A percentile compares a stretch with the other conserved stretches of the same genome.
phyloP scores from a whole-genome alignment of 495 filamentous ascomycete genomes.

The Xylaria telfairii region DNA sequence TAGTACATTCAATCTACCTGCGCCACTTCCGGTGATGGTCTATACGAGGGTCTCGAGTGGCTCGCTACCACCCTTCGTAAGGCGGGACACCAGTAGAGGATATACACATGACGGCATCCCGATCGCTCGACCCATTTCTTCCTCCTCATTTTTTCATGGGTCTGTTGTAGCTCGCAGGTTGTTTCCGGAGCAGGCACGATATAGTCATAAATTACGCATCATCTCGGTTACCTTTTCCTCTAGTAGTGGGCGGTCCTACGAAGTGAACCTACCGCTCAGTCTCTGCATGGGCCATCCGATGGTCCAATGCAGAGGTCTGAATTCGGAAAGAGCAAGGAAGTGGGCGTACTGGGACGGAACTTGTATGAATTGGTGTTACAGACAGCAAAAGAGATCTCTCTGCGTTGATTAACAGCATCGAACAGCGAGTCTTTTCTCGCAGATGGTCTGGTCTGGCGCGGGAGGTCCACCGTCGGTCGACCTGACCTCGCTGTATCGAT shows the following conservation, averaged over 20 bases:
- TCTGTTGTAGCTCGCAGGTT: conserved; percentile 55
- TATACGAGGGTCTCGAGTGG: conserved; percentile 99
- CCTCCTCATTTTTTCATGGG: conserved; percentile 46
- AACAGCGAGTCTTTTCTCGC: conserved; percentile 27
- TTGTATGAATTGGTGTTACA: conserved; percentile 57
- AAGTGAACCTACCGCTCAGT: conserved; percentile 38
- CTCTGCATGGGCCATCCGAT: conserved; percentile 14
- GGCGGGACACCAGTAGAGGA: conserved; percentile 77
- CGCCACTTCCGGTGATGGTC: conserved; percentile 98
- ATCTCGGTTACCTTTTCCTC: conserved; percentile 41
- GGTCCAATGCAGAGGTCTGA: conserved; percentile 39
- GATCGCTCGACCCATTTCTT: conserved; percentile 36
- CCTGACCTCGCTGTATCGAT: conserved; percentile 21
- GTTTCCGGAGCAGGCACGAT: conserved; percentile 52
- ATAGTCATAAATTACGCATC: conserved; percentile 49
- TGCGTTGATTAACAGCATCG: conserved; percentile 34
- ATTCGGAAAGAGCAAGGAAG: conserved; percentile 51
- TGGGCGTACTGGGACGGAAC: conserved; percentile 54
- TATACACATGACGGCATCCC: conserved; percentile 32
- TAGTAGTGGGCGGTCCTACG: conserved; percentile 45
- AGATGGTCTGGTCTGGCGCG: conserved; percentile 29
- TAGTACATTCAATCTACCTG: conserved; percentile 99
- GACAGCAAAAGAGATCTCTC: conserved; percentile 41
- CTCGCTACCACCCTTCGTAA: conserved; percentile 94
- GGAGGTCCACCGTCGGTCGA: conserved; percentile 11